These are phyloP conservation scores for Fusarium buharicum DNA, from an alignment of 2,329 filamentous ascomycete genomes.

Conservation along the genomic window DNA sequence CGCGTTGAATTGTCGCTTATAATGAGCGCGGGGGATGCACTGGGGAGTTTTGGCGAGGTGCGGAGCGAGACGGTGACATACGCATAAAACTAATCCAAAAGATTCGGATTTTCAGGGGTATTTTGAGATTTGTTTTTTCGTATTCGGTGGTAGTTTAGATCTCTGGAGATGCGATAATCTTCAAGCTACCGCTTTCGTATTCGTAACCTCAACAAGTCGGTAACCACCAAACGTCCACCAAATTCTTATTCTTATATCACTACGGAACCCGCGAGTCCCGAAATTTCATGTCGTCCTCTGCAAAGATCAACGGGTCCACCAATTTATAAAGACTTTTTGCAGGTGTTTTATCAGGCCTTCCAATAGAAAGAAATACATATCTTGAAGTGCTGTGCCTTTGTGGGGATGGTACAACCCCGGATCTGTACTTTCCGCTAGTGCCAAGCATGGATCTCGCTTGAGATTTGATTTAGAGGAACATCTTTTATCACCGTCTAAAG, in stretches of 20 bases:
- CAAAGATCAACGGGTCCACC: constrained; percentile 5
- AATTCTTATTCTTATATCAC: neutral
- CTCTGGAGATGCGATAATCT: too few relatives aligned
- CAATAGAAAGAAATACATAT: constrained; percentile 8
- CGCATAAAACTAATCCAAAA: constrained; percentile 20
- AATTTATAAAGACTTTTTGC: neutral
- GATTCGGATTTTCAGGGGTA: neutral
- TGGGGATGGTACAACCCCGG: constrained; percentile 34
- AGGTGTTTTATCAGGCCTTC: neutral
- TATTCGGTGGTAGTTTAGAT: neutral
- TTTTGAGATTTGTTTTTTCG: neutral
- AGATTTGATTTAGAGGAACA: neutral
- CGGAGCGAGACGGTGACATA: constrained; percentile 30
- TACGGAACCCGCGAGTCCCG: constrained; percentile 22
- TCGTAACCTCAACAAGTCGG: constrained; percentile 1
- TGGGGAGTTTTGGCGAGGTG: constrained; percentile 24
- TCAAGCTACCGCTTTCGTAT: constrained; percentile 30
- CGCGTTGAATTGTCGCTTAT: constrained; percentile 37
- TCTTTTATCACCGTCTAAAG: neutral
- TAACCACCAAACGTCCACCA: neutral
- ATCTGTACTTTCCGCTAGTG: constrained; percentile 34
- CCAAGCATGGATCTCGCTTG: constrained; percentile 14
- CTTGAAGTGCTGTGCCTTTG: constrained; percentile 3
- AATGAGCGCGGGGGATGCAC: constrained; percentile 35
- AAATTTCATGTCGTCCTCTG: neutral